Percentiles rank a stretch among this genome's conserved stretches.
Evolutionary conservation across 208 protist genomes (phyloP).

Genomic region (Trichomonas gallinae): DNA sequence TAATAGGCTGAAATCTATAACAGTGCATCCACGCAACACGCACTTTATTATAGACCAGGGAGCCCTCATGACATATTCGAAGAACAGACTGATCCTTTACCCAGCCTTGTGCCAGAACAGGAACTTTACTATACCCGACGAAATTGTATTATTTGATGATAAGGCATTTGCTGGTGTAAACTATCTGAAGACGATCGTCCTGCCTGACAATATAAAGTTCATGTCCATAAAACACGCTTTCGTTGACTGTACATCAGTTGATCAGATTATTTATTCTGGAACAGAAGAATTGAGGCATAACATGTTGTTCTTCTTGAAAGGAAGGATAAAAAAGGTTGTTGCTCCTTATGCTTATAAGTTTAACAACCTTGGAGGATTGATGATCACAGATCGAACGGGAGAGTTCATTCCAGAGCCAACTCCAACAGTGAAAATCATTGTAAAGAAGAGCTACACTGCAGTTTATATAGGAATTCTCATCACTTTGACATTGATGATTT

Average conservation of each 20-base stretch:
- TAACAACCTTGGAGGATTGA: neutral
- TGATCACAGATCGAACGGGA: neutral
- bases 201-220: neutral
- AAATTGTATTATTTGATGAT: neutral
- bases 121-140: neutral
- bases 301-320: neutral
- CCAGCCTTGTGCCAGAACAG: neutral
- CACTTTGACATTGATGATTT: neutral
- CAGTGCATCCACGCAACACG: neutral
- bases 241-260: neutral
- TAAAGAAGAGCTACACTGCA: neutral
- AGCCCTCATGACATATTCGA: neutral
- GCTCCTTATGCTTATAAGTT: neutral
- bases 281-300: neutral
- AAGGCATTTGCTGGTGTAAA: neutral
- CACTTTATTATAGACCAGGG: neutral
- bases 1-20: neutral
- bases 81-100: neutral
- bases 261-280: neutral
- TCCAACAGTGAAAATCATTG: neutral
- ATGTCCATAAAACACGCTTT: neutral
- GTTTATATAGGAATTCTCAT: neutral
- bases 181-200: neutral
- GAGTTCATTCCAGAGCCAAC: neutral
- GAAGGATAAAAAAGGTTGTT: neutral